Base-by-base conservation (phyloP, 768 basidiomycete species). In the Dioszegia crocea region DNA sequence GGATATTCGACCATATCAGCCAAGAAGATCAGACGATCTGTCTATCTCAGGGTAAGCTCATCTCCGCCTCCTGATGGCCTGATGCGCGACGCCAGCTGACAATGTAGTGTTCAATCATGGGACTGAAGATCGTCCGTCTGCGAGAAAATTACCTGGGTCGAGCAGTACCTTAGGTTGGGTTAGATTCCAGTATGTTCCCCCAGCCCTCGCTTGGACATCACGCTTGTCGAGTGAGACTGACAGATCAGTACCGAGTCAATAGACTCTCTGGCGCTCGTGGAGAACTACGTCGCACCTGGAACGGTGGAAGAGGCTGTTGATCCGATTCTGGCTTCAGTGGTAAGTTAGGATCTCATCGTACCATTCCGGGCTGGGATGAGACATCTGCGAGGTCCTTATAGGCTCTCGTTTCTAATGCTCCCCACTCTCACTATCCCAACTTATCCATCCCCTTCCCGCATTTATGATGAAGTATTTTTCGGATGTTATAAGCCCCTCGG, bases 381-480 rank as follows among this genome's bases (percentile, higher is more conserved):
- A n/a, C n/a, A n/a, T n/a, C n/a, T n/a, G n/a, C n/a, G n/a, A n/a
- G n/a, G n/a, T n/a, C n/a, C n/a, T n/a, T n/a, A n/a, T n/a, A n/a
- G n/a, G n/a, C n/a, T n/a, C n/a, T n/a, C n/a, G n/a, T n/a, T n/a
- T n/a, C n/a, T n/a, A n/a, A n/a, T n/a, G n/a, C n/a, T n/a, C n/a
- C n/a, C n/a, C n/a, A n/a, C n/a, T n/a, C n/a, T n/a, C n/a, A 33
- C 33, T 6, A 33, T 33, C 8, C 23, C 45, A n/a, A 38, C n/a
- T n/a, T 43, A 11, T 30, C 46, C 40, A 10, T 30, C 41, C 33
- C 38, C 24, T 31, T 23, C 23, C 54, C 29, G 5, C 30, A 55
- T 58, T 59, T 46, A 68, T 74, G 72, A 74, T 74, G 72, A 74
- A 74, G 66, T 47, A 74, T 74, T 73, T 69, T 71, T 71, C 72